Evolutionary conservation across 805 yeast genomes (phyloP).

Genomic region (Schizosaccharomyces lindneri): DNA sequence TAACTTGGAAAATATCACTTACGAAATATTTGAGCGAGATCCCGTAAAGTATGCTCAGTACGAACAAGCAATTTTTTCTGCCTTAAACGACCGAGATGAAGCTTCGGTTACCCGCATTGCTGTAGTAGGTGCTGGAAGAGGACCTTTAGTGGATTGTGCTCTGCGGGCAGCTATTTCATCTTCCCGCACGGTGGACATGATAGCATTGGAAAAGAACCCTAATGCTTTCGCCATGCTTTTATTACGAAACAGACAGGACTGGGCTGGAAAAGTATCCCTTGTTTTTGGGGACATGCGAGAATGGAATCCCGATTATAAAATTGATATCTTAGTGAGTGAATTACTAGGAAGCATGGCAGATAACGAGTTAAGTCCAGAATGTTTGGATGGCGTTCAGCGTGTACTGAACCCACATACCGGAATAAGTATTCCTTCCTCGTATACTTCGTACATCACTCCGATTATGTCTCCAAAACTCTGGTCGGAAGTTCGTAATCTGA

Average conservation of each 20-base stretch:
- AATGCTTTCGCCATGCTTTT: slow-evolving; percentile 26
- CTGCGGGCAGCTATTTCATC: slow-evolving; percentile 18
- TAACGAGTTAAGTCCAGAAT: slow-evolving; percentile 74
- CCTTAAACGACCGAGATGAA: slow-evolving; percentile 15
- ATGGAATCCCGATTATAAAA: slow-evolving; percentile 20
- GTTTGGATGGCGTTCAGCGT: slow-evolving; percentile 24
- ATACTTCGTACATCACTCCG: slow-evolving; percentile 41
- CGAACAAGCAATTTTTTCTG: slow-evolving; percentile 33
- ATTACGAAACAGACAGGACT: slow-evolving; percentile 23
- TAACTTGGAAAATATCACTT: slow-evolving; percentile 32
- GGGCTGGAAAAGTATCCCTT: slow-evolving; percentile 30
- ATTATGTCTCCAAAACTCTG: slow-evolving; percentile 32
- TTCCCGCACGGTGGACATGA: slow-evolving; percentile 13
- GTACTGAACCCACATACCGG: slow-evolving; percentile 21
- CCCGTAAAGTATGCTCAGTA: slow-evolving; percentile 42
- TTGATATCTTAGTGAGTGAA: slow-evolving; percentile 51
- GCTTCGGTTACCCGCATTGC: slow-evolving; percentile 15
- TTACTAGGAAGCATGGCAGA: slow-evolving; percentile 79
- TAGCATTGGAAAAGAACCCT: slow-evolving; percentile 51
- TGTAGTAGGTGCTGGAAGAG: slow-evolving; percentile 73
- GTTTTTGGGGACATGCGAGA: slow-evolving; percentile 33
- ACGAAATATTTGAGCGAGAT: slow-evolving; percentile 51
- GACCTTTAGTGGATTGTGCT: slow-evolving; percentile 43
- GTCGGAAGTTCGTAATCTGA: slow-evolving; percentile 8
- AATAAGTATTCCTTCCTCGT: slow-evolving; percentile 35